These are phyloP conservation scores for Arxiozyma heterogenica DNA, from an alignment of 1,139 yeast genomes.

Conservation along the genomic window DNA sequence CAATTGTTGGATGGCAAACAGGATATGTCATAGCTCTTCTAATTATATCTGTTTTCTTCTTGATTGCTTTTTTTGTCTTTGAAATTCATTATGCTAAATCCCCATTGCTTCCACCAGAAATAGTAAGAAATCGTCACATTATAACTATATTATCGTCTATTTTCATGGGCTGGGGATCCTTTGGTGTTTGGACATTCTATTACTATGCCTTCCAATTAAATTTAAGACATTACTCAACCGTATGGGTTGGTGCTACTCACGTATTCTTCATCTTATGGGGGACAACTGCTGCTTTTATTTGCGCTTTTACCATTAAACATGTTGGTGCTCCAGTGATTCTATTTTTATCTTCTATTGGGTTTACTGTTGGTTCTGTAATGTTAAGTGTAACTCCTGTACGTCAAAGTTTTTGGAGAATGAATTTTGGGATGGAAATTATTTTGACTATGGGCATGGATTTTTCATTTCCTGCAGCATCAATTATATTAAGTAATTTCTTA, in stretches of 20 bases:
- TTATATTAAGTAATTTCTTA: conserved; percentile 42
- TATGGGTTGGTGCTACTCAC: conserved; percentile 39
- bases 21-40: conserved; percentile 41
- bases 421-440: conserved; percentile 42
- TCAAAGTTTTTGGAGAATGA: conserved; percentile 39
- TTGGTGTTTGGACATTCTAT: conserved; percentile 43
- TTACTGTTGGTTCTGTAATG: conserved; percentile 41
- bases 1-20: conserved; percentile 44
- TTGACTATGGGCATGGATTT: conserved; percentile 52
- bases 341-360: conserved; percentile 38
- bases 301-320: conserved; percentile 36
- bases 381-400: conserved; percentile 42
- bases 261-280: conserved; percentile 42
- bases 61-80: conserved; percentile 28
- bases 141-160: conserved; percentile 30
- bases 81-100: conserved; percentile 25
- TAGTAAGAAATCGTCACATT: conserved; percentile 31
- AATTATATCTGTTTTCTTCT: conserved; percentile 35
- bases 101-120: conserved; percentile 41
- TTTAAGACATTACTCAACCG: conserved; percentile 38
- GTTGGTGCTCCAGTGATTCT: conserved; percentile 40
- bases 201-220: conserved; percentile 36
- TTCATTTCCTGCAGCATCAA: conserved; percentile 50
- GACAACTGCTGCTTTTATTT: conserved; percentile 38
- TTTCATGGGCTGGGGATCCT: conserved; percentile 50